Evolutionary conservation across 345 rosid genomes (phyloP).

Genomic region (Raphanus raphanistrum): DNA sequence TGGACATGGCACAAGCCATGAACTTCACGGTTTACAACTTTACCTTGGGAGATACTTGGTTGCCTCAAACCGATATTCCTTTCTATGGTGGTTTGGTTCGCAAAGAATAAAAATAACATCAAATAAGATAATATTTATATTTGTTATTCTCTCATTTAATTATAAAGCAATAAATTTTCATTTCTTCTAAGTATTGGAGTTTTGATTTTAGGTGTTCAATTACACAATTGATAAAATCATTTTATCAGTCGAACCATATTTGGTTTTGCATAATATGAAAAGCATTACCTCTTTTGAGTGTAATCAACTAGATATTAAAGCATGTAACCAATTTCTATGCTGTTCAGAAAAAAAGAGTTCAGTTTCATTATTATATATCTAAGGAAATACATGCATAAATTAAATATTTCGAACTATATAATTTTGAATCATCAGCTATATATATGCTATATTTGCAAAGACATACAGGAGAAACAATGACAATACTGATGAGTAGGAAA

Average conservation of each 20-base stretch:
- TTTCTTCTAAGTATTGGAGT: not conserved
- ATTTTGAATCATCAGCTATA: too few relatives aligned
- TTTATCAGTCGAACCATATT: not conserved
- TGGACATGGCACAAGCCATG: constrained; percentile 56
- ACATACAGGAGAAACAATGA: too few relatives aligned
- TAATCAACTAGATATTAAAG: too few relatives aligned
- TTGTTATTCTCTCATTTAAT: too few relatives aligned
- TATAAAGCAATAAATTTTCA: not conserved
- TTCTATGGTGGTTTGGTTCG: constrained; percentile 47
- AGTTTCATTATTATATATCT: too few relatives aligned
- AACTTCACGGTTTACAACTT: constrained; percentile 65
- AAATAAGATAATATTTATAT: not conserved
- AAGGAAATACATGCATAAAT: too few relatives aligned
- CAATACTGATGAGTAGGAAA: too few relatives aligned
- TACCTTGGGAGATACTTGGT: constrained; percentile 67
- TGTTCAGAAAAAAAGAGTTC: too few relatives aligned
- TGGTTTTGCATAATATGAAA: not conserved
- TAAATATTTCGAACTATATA: too few relatives aligned
- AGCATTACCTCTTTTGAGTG: not conserved
- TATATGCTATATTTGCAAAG: too few relatives aligned
- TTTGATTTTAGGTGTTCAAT: not conserved
- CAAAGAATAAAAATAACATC: not conserved
- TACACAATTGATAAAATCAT: not conserved
- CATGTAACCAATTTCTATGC: too few relatives aligned
- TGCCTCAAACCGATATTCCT: constrained; percentile 57